Conservation (phyloP, 2,329 filamentous ascomycete species). For the Exophiala oligosperma region DNA sequence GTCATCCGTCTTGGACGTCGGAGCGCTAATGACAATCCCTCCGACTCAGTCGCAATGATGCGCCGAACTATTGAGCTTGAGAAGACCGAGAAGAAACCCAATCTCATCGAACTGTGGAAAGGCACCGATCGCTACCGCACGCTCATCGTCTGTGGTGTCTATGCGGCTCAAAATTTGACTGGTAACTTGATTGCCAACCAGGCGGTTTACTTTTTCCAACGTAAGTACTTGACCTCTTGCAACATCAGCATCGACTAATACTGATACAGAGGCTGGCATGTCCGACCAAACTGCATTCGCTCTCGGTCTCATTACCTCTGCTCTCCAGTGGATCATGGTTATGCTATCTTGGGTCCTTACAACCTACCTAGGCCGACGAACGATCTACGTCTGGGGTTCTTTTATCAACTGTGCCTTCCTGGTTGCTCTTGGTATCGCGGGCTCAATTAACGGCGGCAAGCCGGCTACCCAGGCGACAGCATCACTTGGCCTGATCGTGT, state of each 20-base stretch:
- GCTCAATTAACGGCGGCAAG: slow-evolving; percentile 46
- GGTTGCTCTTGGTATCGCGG: slow-evolving; percentile 60
- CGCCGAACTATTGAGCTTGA: slow-evolving; percentile 37
- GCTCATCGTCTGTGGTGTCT: slow-evolving; percentile 35
- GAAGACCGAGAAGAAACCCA: slow-evolving; percentile 31
- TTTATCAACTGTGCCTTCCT: slow-evolving; percentile 56
- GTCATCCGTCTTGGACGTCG: slow-evolving; percentile 52
- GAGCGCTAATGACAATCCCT: slow-evolving; percentile 36
- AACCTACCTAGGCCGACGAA: slow-evolving; percentile 62
- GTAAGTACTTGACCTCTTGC: slow-evolving; percentile 29
- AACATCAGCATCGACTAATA: slow-evolving; percentile 31
- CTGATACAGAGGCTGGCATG: slow-evolving; percentile 61
- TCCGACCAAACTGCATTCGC: slow-evolving; percentile 56
- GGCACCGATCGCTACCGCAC: slow-evolving; percentile 36
- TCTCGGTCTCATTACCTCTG: slow-evolving; percentile 64
- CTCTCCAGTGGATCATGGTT: slow-evolving; percentile 61
- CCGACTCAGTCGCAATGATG: slow-evolving; percentile 38
- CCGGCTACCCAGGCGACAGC: slow-evolving; percentile 57
- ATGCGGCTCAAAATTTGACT: slow-evolving; percentile 49
- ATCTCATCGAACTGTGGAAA: slow-evolving; percentile 35
- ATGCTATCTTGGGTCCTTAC: slow-evolving; percentile 69
- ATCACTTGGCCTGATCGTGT: slow-evolving; percentile 64
- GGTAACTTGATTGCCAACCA: slow-evolving; percentile 65
- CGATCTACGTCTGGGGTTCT: slow-evolving; percentile 64
- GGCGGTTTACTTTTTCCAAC: slow-evolving; percentile 60